These are phyloP conservation scores for Metschnikowia vanudenii DNA, from an alignment of 805 yeast species.

Conservation along the genomic window DNA sequence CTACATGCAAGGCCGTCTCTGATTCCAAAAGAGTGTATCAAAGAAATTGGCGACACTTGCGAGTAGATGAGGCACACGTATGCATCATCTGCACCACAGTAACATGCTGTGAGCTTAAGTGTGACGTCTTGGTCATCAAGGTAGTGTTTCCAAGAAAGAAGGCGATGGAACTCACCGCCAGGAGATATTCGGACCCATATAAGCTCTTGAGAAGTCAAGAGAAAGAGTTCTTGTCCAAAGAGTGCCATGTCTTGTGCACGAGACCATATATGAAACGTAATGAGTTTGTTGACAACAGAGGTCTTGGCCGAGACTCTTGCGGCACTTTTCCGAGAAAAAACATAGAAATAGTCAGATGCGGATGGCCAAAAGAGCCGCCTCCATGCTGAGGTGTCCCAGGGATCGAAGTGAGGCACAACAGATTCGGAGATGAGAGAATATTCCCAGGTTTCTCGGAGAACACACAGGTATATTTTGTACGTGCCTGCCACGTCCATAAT, in stretches of 20 bases:
- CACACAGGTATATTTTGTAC: constrained; percentile 5
- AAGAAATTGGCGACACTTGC: constrained; percentile 27
- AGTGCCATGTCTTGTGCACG: constrained; percentile 13
- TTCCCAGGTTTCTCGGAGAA: constrained; percentile 7
- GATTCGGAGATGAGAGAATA: neutral
- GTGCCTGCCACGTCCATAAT: constrained; percentile 7
- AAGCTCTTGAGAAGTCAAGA: constrained; percentile 68
- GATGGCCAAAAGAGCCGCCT: constrained; percentile 14
- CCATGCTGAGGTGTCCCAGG: constrained; percentile 15
- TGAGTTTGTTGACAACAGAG: constrained; percentile 5
- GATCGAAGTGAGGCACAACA: constrained; percentile 6
- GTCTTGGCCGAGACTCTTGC: neutral
- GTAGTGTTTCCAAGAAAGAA: constrained; percentile 73
- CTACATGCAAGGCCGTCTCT: constrained; percentile 36
- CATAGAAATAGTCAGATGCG: constrained; percentile 3
- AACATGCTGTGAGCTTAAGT: constrained; percentile 30
- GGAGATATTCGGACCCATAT: constrained; percentile 45
- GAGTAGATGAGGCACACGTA: constrained; percentile 28
- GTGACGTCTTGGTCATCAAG: constrained; percentile 56
- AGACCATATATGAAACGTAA: constrained; percentile 18
- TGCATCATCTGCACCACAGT: constrained; percentile 17
- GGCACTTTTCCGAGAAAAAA: constrained; percentile 13
- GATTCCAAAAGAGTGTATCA: constrained; percentile 35
- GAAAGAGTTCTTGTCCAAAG: constrained; percentile 36
- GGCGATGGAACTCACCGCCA: constrained; percentile 36